Base-by-base conservation (phyloP, 2,329 filamentous ascomycete genomes). In the Ceratocystis colombiana region DNA sequence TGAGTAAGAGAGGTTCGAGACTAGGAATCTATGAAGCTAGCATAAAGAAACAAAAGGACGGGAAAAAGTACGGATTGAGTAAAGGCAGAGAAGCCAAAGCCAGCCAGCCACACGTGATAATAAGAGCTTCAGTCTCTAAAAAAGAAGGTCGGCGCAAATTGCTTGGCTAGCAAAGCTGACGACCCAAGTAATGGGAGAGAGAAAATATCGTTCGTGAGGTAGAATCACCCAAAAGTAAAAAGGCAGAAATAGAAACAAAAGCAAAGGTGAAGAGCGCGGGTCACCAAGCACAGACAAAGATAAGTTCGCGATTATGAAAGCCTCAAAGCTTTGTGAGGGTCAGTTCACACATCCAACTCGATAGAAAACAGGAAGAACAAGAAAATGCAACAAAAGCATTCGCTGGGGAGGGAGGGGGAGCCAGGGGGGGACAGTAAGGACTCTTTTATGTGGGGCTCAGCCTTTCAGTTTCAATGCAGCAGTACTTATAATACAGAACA, bases 31-130 rank as follows among this genome's bases (percentile, higher is more conserved):
- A 53, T 48, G 61, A 63, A 50, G 45, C 62, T 50, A 22, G 44
- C 10, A 53, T 30, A n/a, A 41, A 64, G 46, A 53, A 62, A 30
- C 62, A 46, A 64, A 48, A 53, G 28, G 15, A 64, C 62, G 17
- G 25, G 45, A 25, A 61, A 28, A 55, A 55, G 61, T 17, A 66
- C 45, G 45, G 41, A 66, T 66, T 28, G 28, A 66, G 57, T 59
- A 50, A 66, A 66, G 59, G 62, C 46, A 30, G 7, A 66, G 33
- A 62, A 48, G 28, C n/a, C 33, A 28, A 50, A 15, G 22, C 64
- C 61, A 15, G 22, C 64, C 61, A 33, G 61, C 44, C 61, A 63
- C 61, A 59, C 55, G 25, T 59, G 55, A 59, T 59, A 37, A 59
- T 57, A 15, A 22, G 25, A 57, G 25, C 53, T 28, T 57, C 12